These are phyloP conservation scores for Acanthochlamys bracteata DNA, from an alignment of 106 monocot species.

Conservation along the genomic window DNA sequence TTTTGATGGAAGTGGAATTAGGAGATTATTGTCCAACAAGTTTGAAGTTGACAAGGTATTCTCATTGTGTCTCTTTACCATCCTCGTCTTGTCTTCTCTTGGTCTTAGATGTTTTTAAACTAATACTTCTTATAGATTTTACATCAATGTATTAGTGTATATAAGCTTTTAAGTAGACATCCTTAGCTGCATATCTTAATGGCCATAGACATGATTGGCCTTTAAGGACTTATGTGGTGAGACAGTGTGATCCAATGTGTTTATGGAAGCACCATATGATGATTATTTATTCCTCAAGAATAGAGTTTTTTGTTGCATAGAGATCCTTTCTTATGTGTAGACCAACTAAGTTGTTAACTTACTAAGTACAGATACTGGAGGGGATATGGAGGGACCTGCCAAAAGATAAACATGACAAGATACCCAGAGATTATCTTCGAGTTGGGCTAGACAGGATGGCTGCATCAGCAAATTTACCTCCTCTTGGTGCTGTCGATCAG, in stretches of 20 bases:
- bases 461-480: constrained; percentile 54
- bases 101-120: neutral
- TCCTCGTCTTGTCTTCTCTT: neutral
- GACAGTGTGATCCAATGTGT: no score
- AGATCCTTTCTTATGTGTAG: no score
- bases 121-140: neutral
- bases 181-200: no score
- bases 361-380: constrained; percentile 32
- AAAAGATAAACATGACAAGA: constrained; percentile 26
- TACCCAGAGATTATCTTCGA: constrained; percentile 44
- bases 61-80: neutral
- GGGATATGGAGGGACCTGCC: constrained; percentile 46
- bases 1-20: constrained; percentile 72
- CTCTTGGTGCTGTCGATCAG: constrained; percentile 54
- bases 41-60: constrained; percentile 81
- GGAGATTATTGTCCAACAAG: constrained; percentile 60
- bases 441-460: constrained; percentile 51
- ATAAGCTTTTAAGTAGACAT: no score
- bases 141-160: neutral
- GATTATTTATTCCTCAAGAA: no score
- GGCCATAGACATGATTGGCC: no score
- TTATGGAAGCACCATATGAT: no score
- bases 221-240: no score
- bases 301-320: no score
- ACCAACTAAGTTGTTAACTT: neutral